Evolutionary conservation across 2,329 filamentous ascomycete genomes (phyloP), one percentile per base, ranked within the genome.

Genomic region (Cephalotrichum gorgonifer): DNA sequence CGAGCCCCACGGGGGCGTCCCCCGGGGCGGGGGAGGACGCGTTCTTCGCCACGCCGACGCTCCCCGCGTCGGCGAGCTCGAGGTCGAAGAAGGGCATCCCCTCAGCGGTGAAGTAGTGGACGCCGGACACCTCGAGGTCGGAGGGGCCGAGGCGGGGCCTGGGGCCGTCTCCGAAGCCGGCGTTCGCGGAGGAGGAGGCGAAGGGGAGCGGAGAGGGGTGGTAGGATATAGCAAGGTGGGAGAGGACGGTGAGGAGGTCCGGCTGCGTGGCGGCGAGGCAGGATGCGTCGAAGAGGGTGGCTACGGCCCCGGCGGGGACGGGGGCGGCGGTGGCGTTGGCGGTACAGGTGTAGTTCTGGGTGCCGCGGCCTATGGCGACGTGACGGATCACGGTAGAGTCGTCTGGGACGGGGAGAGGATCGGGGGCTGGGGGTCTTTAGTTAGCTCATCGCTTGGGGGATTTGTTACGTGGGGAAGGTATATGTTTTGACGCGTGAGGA

Each of bases 311-410:
- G 45, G 73, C 65, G 17, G 82, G 73, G 9, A 71, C 72, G 14
- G 91, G 90, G 0, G 68, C 68, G 1, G 79, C 76, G 3, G 76
- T 76, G 56, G 85, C 77, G 53, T 67, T 67, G 48, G 75, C 69
- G 51, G 78, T 72, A 73, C 91, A 96, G 47, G 88, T 94, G 73
- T 96, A 97, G 75, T 96, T 96, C 70, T 96, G 83, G 7, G 86
- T 93, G 52, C 91, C 91, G 42, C 88, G 83, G 58, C 91, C 91
- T 53, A 96, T 73, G 61, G 85, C 87, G 49, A 96, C 85, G 66
- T 94, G 87, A 61, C 79, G 76, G 46, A 94, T 73, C 3, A 62
- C 70, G 27, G 87, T 71, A 50, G 83, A 85, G 6, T 70, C 55
- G 1, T 78, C 68, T 14, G 81, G 79, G 7, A 72, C 54, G 14